Conservation (phyloP, 2,329 filamentous ascomycete genomes). For the Acephala macrosclerotiorum region DNA sequence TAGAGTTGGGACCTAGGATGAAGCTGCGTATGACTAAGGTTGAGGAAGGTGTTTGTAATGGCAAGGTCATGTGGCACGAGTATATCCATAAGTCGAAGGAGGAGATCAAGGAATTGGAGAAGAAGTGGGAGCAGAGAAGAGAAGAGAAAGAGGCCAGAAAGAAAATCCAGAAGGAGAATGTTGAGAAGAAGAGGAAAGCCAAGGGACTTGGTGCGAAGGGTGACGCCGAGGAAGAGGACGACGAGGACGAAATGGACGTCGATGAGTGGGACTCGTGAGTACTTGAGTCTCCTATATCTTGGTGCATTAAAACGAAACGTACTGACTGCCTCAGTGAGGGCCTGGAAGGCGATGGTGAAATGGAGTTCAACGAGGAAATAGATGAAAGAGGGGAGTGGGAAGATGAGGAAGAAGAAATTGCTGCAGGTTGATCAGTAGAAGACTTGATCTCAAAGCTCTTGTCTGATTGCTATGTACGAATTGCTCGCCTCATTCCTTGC, state of each 20-base stretch:
- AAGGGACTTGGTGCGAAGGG: conserved; percentile 54
- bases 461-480: neutral
- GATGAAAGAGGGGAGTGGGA: conserved; percentile 44
- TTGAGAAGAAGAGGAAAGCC: conserved; percentile 81
- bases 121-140: conserved; percentile 79
- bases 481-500: neutral
- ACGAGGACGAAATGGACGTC: conserved; percentile 52
- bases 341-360: conserved; percentile 44
- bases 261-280: conserved; percentile 45
- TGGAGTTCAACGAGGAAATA: conserved; percentile 44
- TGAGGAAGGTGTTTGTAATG: conserved; percentile 89
- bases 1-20: conserved; percentile 92
- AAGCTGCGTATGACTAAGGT: conserved; percentile 91
- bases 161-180: conserved; percentile 86
- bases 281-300: neutral
- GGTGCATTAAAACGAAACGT: no score
- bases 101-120: conserved; percentile 81
- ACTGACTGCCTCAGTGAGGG: conserved; percentile 37
- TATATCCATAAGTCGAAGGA: conserved; percentile 84
- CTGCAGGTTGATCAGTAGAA: conserved; percentile 36
- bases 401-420: conserved; percentile 45
- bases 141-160: conserved; percentile 84
- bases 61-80: conserved; percentile 97
- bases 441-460: neutral
- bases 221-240: conserved; percentile 60